Percentiles rank a stretch among this genome's conserved stretches.
phyloP scores from a whole-genome alignment of 2,329 filamentous ascomycete genomes.

The Hysterium pulicare region DNA sequence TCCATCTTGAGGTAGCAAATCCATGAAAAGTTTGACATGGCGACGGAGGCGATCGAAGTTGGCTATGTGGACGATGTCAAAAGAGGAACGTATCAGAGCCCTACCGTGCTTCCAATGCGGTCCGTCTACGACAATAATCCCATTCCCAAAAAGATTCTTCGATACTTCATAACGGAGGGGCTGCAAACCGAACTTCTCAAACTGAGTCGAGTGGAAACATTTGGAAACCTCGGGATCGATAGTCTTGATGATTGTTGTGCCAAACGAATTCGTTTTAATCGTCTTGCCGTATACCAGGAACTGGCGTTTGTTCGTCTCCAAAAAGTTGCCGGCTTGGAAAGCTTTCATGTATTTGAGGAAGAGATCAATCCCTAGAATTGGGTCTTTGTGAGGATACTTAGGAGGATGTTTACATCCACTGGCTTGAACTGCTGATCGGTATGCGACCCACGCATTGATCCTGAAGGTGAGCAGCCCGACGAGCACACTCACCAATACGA shows the following conservation, averaged over 20 bases:
- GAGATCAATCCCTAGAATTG: conserved; percentile 16
- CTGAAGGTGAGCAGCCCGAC: too few species aligned
- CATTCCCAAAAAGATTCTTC: conserved; percentile 10
- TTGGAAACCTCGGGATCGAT: conserved; percentile 9
- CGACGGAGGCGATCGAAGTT: conserved; percentile 6
- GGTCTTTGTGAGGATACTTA: conserved; percentile 16
- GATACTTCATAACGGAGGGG: conserved; percentile 7
- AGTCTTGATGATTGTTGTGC: conserved; percentile 6
- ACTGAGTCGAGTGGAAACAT: conserved; percentile 4
- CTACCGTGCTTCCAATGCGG: conserved; percentile 2
- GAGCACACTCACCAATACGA: too few species aligned
- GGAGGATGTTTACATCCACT: conserved; percentile 13
- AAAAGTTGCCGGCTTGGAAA: conserved; percentile 8
- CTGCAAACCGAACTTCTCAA: conserved; percentile 8
- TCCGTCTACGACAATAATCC: conserved; percentile 5
- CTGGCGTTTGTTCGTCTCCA: not conserved
- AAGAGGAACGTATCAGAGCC: conserved; percentile 3
- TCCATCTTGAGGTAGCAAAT: conserved; percentile 5
- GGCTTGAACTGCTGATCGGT: too few species aligned
- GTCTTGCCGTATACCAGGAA: conserved; percentile 7
- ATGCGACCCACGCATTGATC: too few species aligned
- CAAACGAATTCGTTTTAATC: conserved; percentile 6
- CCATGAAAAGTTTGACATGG: conserved; percentile 9
- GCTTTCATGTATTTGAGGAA: conserved; percentile 13
- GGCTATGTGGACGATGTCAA: conserved; percentile 5